phyloP scores from a whole-genome alignment of 768 basidiomycete genomes.

The Rhodotorula taiwanensis region DNA sequence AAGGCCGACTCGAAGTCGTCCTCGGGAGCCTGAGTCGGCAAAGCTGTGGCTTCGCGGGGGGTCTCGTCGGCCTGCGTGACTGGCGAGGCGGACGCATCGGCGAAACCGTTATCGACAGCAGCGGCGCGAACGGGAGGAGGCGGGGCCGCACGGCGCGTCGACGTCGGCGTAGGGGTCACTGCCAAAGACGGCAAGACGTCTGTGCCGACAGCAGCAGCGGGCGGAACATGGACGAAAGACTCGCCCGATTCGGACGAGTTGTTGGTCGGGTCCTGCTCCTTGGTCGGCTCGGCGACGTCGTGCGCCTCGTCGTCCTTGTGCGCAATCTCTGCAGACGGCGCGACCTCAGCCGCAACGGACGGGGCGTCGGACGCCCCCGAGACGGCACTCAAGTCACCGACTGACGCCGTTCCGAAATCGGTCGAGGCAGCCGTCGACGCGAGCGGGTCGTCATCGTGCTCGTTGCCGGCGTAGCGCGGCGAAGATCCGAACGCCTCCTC shows the following conservation, averaged over 20 bases:
- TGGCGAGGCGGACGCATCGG: neutral
- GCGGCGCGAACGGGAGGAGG: slow-evolving; percentile 8
- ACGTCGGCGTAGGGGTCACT: neutral
- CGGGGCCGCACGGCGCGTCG: slow-evolving; percentile 19
- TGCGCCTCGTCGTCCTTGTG: neutral
- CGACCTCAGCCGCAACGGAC: neutral
- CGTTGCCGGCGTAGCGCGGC: neutral
- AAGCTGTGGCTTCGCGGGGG: neutral
- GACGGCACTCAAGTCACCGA: neutral
- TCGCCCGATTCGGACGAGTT: slow-evolving; percentile 29
- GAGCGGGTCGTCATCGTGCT: neutral
- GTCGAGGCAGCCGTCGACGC: neutral
- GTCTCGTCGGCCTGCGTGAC: neutral
- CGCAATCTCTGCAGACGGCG: neutral
- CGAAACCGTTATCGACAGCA: neutral
- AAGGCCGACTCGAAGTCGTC: slow-evolving; percentile 42
- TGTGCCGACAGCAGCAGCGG: slow-evolving; percentile 3
- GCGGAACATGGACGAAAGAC: slow-evolving; percentile 31
- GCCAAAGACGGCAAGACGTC: neutral
- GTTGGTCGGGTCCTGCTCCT: neutral
- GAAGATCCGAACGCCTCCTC: slow-evolving; percentile 1
- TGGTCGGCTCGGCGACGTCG: neutral
- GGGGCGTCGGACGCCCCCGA: neutral
- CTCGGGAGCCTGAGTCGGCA: slow-evolving; percentile 7
- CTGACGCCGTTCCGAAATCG: neutral